These are phyloP conservation scores for Boletus subparvulus DNA, from an alignment of 768 basidiomycete genomes.

Conservation along the genomic window DNA sequence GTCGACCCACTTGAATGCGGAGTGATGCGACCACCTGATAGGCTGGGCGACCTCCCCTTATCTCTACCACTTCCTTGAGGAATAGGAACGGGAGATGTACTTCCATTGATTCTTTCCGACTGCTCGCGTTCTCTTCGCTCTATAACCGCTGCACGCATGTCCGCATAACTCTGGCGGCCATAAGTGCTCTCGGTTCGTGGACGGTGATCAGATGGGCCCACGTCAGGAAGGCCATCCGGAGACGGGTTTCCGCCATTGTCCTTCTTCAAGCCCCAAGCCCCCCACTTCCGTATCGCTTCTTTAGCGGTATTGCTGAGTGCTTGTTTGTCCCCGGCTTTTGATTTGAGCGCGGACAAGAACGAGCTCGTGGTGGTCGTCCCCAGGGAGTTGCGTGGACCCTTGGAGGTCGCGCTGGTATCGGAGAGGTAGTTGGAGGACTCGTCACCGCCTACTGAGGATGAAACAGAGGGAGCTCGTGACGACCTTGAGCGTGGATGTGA, in stretches of 20 bases:
- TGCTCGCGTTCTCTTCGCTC: constrained; percentile 56
- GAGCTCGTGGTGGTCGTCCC: constrained; percentile 38
- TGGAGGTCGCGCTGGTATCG: constrained; percentile 30
- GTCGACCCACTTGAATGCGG: constrained; percentile 27
- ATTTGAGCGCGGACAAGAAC: constrained; percentile 78
- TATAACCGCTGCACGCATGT: constrained; percentile 73
- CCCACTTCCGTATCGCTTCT: constrained; percentile 92
- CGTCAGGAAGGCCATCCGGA: constrained; percentile 45
- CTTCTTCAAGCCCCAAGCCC: constrained; percentile 73
- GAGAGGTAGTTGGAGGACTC: constrained; percentile 33
- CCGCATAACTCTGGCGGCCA: constrained; percentile 64
- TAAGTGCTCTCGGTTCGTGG: constrained; percentile 37
- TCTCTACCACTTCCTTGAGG: constrained; percentile 26
- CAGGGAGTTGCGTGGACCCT: constrained; percentile 46
- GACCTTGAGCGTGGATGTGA: constrained; percentile 36
- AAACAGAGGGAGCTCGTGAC: constrained; percentile 36
- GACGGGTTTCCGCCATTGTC: constrained; percentile 36
- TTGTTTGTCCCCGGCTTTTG: constrained; percentile 79
- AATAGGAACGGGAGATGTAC: constrained; percentile 36
- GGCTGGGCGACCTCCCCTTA: constrained; percentile 26
- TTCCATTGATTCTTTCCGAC: constrained; percentile 13
- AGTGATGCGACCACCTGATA: constrained; percentile 25
- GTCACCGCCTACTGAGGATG: constrained; percentile 33
- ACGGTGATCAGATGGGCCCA: constrained; percentile 39
- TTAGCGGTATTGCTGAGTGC: constrained; percentile 81